Conservation (phyloP, 345 rosid species). For the Salix suchowensis region DNA sequence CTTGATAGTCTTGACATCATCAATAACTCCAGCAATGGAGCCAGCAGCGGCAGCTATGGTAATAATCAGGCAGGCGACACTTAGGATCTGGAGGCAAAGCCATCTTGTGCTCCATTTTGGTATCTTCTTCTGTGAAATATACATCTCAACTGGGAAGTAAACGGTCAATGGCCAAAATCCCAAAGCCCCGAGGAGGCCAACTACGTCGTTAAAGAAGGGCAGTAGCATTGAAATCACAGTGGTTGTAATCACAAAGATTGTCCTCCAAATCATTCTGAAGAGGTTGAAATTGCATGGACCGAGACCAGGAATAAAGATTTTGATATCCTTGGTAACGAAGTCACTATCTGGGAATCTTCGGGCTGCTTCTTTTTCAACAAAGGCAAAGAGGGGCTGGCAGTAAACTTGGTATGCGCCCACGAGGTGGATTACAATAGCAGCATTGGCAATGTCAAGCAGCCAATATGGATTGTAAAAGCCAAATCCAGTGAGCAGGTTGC, state of each 20-base stretch:
- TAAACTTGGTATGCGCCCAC: conserved; percentile 89
- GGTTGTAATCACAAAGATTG: conserved; percentile 56
- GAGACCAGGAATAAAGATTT: conserved; percentile 47
- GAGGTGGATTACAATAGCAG: conserved; percentile 74
- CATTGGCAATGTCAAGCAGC: conserved; percentile 85
- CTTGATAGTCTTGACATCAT: conserved; percentile 56
- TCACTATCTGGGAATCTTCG: conserved; percentile 49
- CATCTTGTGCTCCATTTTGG: conserved; percentile 74
- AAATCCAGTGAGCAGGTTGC: conserved; percentile 74
- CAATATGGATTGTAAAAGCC: conserved; percentile 78
- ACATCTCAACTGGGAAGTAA: conserved; percentile 89
- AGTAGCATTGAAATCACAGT: conserved; percentile 76
- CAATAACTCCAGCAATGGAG: conserved; percentile 60
- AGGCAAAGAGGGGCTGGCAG: conserved; percentile 80
- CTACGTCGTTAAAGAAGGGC: conserved; percentile 78
- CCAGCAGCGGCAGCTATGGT: conserved; percentile 73
- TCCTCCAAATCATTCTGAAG: conserved; percentile 78
- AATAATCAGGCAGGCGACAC: conserved; percentile 61
- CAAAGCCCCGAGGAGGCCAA: conserved; percentile 77
- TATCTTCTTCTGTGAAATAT: conserved; percentile 59
- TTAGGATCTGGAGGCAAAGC: conserved; percentile 66
- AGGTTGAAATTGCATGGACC: conserved; percentile 48
- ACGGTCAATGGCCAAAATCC: conserved; percentile 95
- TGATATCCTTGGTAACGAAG: conserved; percentile 53
- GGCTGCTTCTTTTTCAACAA: conserved; percentile 54